These are phyloP conservation scores for Lipomyces oligophaga DNA, from an alignment of 805 yeast genomes.

Conservation along the genomic window DNA sequence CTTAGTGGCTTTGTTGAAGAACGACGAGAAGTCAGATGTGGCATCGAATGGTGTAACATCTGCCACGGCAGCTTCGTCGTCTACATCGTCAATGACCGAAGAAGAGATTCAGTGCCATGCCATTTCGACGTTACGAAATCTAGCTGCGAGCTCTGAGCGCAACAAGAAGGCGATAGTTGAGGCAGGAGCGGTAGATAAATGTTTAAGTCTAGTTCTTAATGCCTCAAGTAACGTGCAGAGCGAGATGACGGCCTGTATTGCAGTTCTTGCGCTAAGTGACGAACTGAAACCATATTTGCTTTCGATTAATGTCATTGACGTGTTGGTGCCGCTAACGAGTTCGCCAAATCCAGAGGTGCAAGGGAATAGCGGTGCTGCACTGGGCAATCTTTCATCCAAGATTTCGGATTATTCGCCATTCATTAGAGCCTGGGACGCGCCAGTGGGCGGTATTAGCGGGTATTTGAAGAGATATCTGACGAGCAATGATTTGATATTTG, in stretches of 20 bases:
- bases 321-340: constrained; percentile 83
- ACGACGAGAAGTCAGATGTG: constrained; percentile 50
- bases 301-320: constrained; percentile 79
- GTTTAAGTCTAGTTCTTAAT: constrained; percentile 76
- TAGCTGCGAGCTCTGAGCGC: constrained; percentile 93
- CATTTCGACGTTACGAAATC: constrained; percentile 88
- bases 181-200: constrained; percentile 92
- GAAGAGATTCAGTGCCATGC: constrained; percentile 99
- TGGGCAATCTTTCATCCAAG: constrained; percentile 91
- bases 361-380: constrained; percentile 97
- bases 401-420: constrained; percentile 78
- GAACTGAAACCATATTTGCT: constrained; percentile 82
- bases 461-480: constrained; percentile 76
- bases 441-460: constrained; percentile 80
- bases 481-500: constrained; percentile 87
- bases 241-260: constrained; percentile 96
- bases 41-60: no score
- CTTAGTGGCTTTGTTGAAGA: constrained; percentile 68
- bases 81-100: constrained; percentile 38
- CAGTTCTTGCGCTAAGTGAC: constrained; percentile 93
- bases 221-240: constrained; percentile 92
- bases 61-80: constrained; percentile 12
- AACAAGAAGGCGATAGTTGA: constrained; percentile 87
- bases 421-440: constrained; percentile 70
- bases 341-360: constrained; percentile 90